Evolutionary conservation across 768 basidiomycete species (phyloP), one percentile per base, ranked within the genome.

Genomic region (Podaxis sp.): DNA sequence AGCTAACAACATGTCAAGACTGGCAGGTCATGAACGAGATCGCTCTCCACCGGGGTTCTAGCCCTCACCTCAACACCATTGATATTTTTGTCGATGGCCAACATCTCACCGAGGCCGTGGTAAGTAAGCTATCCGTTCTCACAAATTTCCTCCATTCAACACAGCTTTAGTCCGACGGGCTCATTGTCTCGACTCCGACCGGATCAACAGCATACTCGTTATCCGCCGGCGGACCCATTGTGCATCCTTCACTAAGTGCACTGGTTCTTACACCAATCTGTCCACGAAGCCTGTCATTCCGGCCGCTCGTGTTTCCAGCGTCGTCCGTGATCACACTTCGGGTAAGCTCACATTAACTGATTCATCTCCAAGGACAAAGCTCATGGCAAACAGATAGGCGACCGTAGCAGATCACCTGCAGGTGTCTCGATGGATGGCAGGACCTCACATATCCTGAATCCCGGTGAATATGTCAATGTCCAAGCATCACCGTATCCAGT

Each of bases 11-110:
- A 17, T 54, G 69, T 62, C 65, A 46, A 90, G 95, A 89, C 66
- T 95, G 92, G 90, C 95, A 96, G 73, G 96, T 96, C 40, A 96
- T 98, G 94, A 98, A 98, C 71, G 96, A 98, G 74, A 87, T 98
- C 63, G 89, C 93, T 2, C 79, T 98, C 39, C 96, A 98, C 74
- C 87, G 96, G 28, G 96, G 96, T 12, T 86, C 92, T 22, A 92
- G 92, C 66, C 90, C 95, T 0, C 95, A 96, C 68, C 80, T 98
- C 40, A 95, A 94, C 67, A 93, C 93, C 3, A 93, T 97, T 60
- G 95, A 97, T 71, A 92, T 95, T 13, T 96, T 84, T 73, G 95
- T 96, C 12, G 94, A 98, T 68, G 93, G 91, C 0, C 94, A 97
- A 70, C 95, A 96, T 77, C 82, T 98, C 26, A 98, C 96, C 2